Evolutionary conservation across 768 basidiomycete species (phyloP).

Genomic region (Mycena alexandri): DNA sequence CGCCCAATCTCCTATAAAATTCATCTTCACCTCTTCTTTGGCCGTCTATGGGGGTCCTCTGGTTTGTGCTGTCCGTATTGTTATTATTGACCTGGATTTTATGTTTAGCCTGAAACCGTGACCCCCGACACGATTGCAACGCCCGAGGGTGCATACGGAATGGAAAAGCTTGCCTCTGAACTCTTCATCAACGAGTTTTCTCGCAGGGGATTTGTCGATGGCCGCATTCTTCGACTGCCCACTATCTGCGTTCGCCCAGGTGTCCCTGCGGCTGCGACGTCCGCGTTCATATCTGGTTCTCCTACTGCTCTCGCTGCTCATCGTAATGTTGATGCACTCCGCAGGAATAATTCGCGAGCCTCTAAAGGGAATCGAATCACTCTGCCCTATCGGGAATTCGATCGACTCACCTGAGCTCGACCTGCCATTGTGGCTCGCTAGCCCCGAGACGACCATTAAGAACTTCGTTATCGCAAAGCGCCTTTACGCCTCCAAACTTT

Average conservation of each 20-base stretch:
- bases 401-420: conserved; percentile 57
- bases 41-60: conserved; percentile 75
- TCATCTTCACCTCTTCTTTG: conserved; percentile 70
- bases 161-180: conserved; percentile 67
- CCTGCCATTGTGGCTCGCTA: conserved; percentile 64
- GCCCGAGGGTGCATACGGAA: conserved; percentile 70
- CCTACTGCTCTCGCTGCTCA: too few relatives aligned
- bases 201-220: conserved; percentile 68
- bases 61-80: conserved; percentile 42
- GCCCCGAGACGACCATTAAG: conserved; percentile 62
- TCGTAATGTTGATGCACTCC: too few relatives aligned
- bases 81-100: too few relatives aligned
- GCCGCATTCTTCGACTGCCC: conserved; percentile 70
- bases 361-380: conserved; percentile 59
- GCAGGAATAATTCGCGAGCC: conserved; percentile 71
- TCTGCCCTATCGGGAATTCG: conserved; percentile 67
- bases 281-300: conserved; percentile 67
- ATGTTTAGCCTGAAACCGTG: conserved; percentile 62
- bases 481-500: conserved; percentile 57
- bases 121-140: conserved; percentile 63
- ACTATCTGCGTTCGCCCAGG: conserved; percentile 71
- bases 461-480: conserved; percentile 66
- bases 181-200: conserved; percentile 71
- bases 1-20: conserved; percentile 51
- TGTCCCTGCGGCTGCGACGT: conserved; percentile 65